Evolutionary conservation across 1,139 yeast genomes (phyloP), one percentile per base, ranked within the genome.

Genomic region (Suhomyces atakaporum): DNA sequence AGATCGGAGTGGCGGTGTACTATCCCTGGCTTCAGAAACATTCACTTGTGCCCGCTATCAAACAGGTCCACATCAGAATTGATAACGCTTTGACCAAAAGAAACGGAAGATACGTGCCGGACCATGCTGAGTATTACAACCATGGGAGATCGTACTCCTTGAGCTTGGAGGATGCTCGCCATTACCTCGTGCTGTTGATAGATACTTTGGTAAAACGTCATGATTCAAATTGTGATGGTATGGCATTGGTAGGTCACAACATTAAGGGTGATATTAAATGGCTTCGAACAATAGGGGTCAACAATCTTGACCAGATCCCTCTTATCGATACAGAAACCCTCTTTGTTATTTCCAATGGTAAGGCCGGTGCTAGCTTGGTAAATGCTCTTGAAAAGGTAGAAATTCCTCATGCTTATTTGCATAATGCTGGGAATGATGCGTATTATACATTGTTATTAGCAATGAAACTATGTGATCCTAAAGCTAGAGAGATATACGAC

Each of bases 351-450:
- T 62, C 77, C 4, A 62, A 69, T 31, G 69, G 76, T 3, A 49
- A 57, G 13, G 56, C 60, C 16, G 79, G 79, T 19, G 59, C 73
- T 8, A 71, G 76, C 11, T 60, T 85, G 35, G 72, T 75, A 6
- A 76, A 69, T 31, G 67, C 80, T 2, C 62, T 84, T 15, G 63
- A 72, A 31, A 58, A 67, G 34, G 63, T 81, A 18, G 64, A 70
- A 6, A 68, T 86, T 5, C 87, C 89, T 0, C 78, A 79, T 53
- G 71, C 82, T 1, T 75, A 69, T 43, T 60, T 84, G 31, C 95
- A 85, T 53, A 86, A 86, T 53, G 95, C 90, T 2, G 90, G 85
- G n/a, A 86, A 86, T 52, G 95, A 86, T 56, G 81, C 94, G 2
- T 81, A 81, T 51, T 82, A 75, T 48, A 84, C 94, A 0, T 56